These are phyloP conservation scores for Fraxinus sp. DNA, from an alignment of 305 asterid genomes.

Conservation along the genomic window DNA sequence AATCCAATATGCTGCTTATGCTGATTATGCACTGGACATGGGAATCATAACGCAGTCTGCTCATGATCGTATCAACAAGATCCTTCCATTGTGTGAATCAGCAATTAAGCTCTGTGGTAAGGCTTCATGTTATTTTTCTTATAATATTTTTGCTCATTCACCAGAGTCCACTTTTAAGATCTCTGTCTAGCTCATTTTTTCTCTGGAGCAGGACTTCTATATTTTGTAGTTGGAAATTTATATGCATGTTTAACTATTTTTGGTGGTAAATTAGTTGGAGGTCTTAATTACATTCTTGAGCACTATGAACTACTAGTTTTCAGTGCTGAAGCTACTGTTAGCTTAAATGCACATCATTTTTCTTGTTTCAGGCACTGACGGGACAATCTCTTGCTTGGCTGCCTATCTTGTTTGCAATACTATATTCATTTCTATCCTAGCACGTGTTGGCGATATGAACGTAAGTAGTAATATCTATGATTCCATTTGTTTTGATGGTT, in stretches of 20 bases:
- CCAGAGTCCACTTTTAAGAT: background rate
- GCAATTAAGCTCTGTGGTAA: slow-evolving; percentile 94
- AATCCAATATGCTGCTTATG: slow-evolving; percentile 87
- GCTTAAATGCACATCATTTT: slow-evolving; percentile 23
- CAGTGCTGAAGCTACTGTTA: slow-evolving; percentile 20
- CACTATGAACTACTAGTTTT: slow-evolving; percentile 15
- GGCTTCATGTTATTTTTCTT: background rate
- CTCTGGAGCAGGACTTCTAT: background rate
- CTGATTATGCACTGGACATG: slow-evolving; percentile 90
- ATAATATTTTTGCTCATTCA: background rate
- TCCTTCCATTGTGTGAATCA: slow-evolving; percentile 80
- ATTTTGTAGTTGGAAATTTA: slow-evolving; percentile 1
- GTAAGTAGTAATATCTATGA: slow-evolving; percentile 42
- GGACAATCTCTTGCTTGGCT: slow-evolving; percentile 84
- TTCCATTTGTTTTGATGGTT: background rate
- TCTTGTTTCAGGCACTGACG: slow-evolving; percentile 72
- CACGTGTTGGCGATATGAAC: slow-evolving; percentile 69
- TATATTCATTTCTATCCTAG: slow-evolving; percentile 62
- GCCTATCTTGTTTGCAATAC: slow-evolving; percentile 80
- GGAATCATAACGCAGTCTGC: slow-evolving; percentile 66
- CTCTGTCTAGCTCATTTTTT: background rate
- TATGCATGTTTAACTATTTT: background rate
- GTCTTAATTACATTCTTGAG: background rate
- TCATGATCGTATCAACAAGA: slow-evolving; percentile 72
- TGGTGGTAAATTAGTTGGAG: background rate